Conservation (phyloP, 1,284 basidiomycete genomes). For the Ustilago loliicola region DNA sequence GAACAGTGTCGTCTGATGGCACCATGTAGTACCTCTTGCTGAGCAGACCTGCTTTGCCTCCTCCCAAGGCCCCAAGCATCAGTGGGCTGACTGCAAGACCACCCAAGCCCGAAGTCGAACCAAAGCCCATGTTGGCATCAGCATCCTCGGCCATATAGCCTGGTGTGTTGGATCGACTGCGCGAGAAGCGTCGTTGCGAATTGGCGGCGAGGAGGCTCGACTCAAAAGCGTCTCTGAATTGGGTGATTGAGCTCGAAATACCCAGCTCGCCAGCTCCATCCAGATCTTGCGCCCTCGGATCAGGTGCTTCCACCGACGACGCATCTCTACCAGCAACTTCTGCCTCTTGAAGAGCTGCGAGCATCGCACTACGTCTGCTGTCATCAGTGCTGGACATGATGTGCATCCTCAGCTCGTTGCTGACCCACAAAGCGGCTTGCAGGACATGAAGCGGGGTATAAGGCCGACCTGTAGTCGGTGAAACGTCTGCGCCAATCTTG, state of each 20-base stretch:
- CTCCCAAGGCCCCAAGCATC: constrained; percentile 34
- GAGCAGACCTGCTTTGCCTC: constrained; percentile 39
- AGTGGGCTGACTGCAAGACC: constrained; percentile 49
- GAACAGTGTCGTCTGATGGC: constrained; percentile 80
- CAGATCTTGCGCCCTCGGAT: constrained; percentile 7
- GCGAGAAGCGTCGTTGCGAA: constrained; percentile 27
- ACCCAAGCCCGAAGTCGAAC: constrained; percentile 30
- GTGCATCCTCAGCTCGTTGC: constrained; percentile 57
- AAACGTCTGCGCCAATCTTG: constrained; percentile 48
- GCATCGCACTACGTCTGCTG: constrained; percentile 1
- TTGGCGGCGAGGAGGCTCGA: constrained; percentile 8
- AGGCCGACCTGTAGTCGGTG: constrained; percentile 39
- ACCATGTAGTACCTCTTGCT: constrained; percentile 78
- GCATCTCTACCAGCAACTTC: constrained; percentile 18
- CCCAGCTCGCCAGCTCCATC: constrained; percentile 52
- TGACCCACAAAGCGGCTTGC: constrained; percentile 61
- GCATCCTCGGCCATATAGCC: constrained; percentile 13
- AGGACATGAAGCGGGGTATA: constrained; percentile 55
- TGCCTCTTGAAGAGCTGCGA: constrained; percentile 20
- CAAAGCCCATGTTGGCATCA: constrained; percentile 17
- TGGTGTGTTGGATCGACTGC: constrained; percentile 32
- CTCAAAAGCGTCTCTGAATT: constrained; percentile 51
- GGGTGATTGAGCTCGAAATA: constrained; percentile 50
- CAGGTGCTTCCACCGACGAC: constrained; percentile 14
- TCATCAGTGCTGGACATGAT: constrained; percentile 32